Evolutionary conservation across 2,329 filamentous ascomycete species (phyloP), one percentile per base, ranked within the genome.

Genomic region (Grosmannia penicillata): DNA sequence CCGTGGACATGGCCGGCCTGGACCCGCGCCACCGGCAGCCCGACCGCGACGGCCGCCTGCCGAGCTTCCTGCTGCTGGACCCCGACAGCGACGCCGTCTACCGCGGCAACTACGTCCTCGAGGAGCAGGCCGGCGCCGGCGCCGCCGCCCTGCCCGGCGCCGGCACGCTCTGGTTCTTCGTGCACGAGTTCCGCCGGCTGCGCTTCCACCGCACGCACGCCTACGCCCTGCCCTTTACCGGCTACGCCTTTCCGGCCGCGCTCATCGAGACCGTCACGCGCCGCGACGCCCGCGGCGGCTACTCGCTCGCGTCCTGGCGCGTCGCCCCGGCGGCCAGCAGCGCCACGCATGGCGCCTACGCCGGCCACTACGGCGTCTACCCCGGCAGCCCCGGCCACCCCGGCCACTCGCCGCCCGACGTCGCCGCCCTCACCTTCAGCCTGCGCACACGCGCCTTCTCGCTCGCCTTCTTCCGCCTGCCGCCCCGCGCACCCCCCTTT

Each of bases 341-440:
- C n/a, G n/a, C n/a, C n/a, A n/a, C n/a, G n/a, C n/a, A n/a, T n/a
- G n/a, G n/a, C n/a, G n/a, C n/a, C n/a, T n/a, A n/a, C n/a, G n/a
- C n/a, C n/a, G n/a, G n/a, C n/a, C n/a, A n/a, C n/a, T n/a, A n/a
- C n/a, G n/a, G n/a, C n/a, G n/a, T n/a, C n/a, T n/a, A n/a, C n/a
- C n/a, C n/a, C n/a, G n/a, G n/a, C n/a, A n/a, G n/a, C n/a, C n/a
- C n/a, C n/a, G n/a, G n/a, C n/a, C n/a, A n/a, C n/a, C n/a, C n/a
- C n/a, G n/a, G n/a, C n/a, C n/a, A n/a, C n/a, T n/a, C n/a, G n/a
- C n/a, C n/a, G n/a, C n/a, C n/a, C n/a, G 36, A 33, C 32, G 23
- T 48, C 4, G 33, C 29, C 10, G 42, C 45, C 11, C 23, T 48
- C 11, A 18, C 40, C 13, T 48, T 47, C 21, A 43, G 46, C 36